phyloP scores from a whole-genome alignment of 2,329 filamentous ascomycete genomes.

The Phialophora chinensis region DNA sequence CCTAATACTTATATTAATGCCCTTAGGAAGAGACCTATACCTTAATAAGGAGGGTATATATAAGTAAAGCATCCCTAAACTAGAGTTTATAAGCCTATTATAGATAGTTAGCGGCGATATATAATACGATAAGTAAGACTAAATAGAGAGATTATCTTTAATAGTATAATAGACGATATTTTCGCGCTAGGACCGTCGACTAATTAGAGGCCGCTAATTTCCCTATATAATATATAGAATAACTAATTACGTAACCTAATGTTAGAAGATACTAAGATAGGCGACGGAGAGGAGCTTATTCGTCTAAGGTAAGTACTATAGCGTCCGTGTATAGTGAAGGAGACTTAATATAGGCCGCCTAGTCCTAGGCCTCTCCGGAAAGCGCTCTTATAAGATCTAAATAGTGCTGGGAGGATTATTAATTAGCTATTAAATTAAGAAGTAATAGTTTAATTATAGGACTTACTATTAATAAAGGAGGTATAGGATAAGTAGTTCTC shows the following conservation, averaged over 20 bases:
- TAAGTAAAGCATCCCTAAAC: not conserved
- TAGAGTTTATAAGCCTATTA: not conserved
- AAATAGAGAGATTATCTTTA: slow-evolving; percentile 2
- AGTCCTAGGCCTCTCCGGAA: not conserved
- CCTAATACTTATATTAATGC: not conserved
- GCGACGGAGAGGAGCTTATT: not conserved
- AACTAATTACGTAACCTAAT: not conserved
- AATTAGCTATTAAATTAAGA: slow-evolving; percentile 3
- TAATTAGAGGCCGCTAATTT: slow-evolving; percentile 2
- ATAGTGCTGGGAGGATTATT: slow-evolving; percentile 9
- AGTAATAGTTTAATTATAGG: not conserved
- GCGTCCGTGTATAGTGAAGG: not conserved
- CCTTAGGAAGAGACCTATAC: not conserved
- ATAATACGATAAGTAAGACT: not conserved
- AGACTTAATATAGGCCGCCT: not conserved
- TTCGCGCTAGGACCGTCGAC: not conserved
- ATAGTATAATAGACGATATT: not conserved
- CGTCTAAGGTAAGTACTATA: not conserved
- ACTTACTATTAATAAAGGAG: slow-evolving; percentile 7
- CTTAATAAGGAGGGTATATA: not conserved
- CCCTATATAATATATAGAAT: slow-evolving; percentile 3
- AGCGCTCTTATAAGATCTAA: slow-evolving; percentile 1
- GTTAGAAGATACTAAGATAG: slow-evolving; percentile 4
- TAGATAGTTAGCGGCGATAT: not conserved
- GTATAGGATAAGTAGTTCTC: slow-evolving; percentile 1